These are phyloP conservation scores for Dothiorella sarmentorum DNA, from an alignment of 2,329 filamentous ascomycete genomes.

Conservation along the genomic window DNA sequence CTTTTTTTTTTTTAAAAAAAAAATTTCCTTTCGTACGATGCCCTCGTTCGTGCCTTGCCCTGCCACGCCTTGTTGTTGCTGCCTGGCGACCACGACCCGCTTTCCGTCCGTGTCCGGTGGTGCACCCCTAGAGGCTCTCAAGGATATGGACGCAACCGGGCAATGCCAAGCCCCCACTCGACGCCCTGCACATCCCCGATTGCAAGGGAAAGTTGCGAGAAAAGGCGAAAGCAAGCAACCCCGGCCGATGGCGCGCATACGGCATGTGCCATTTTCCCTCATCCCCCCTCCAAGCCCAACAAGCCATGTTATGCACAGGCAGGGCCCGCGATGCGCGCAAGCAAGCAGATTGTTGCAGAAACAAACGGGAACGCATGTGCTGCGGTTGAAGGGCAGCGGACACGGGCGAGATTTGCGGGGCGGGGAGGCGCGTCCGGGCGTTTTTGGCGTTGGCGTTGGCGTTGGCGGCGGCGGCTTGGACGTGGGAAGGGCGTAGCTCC, in stretches of 20 bases:
- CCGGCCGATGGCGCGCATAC: conserved; percentile 14
- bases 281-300: not conserved
- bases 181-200: not conserved
- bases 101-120: not conserved
- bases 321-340: too few species aligned
- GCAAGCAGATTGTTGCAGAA: too few species aligned
- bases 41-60: not conserved
- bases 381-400: not conserved
- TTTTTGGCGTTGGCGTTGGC: not conserved
- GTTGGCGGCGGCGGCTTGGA: not conserved
- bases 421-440: not conserved
- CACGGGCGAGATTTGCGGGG: not conserved
- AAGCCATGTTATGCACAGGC: conserved; percentile 9
- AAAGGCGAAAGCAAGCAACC: not conserved
- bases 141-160: not conserved
- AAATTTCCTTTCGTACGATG: conserved; percentile 2
- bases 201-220: not conserved
- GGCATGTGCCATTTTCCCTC: conserved; percentile 1
- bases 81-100: conserved; percentile 1
- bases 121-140: not conserved
- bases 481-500: not conserved
- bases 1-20: too few species aligned
- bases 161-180: not conserved
- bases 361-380: not conserved
- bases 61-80: not conserved